A percentile compares a stretch with the other conserved stretches of the same genome.
These are phyloP conservation scores for Coffea eugenioides DNA, from an alignment of 257 asterid genomes.

Conservation along the genomic window DNA sequence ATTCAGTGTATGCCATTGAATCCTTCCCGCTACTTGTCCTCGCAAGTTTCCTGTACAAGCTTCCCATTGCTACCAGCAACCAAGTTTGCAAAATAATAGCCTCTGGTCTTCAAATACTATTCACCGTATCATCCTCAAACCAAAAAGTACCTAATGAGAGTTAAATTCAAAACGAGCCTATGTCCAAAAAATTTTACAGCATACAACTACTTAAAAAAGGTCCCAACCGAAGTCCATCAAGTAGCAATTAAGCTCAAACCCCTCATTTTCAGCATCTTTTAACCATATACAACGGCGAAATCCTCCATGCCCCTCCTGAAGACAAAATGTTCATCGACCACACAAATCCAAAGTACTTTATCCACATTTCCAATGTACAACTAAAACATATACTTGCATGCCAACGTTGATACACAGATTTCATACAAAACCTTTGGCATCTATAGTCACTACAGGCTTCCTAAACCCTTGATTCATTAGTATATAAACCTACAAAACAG, in stretches of 20 bases:
- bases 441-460: neutral
- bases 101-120: no score
- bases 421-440: neutral
- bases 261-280: neutral
- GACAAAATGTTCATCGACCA: neutral
- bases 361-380: neutral
- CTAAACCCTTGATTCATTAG: neutral
- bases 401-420: no score
- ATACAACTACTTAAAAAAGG: neutral
- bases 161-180: no score
- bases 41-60: neutral
- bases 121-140: neutral
- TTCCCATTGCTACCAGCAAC: neutral
- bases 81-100: neutral
- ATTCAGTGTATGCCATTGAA: neutral
- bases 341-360: no score
- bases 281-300: no score
- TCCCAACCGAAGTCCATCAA: neutral
- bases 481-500: no score
- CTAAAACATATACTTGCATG: no score
- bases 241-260: neutral
- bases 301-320: neutral
- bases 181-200: neutral
- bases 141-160: neutral
- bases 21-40: conserved; percentile 3